A percentile compares a stretch with the other conserved stretches of the same genome.
Conservation (phyloP, 2,329 filamentous ascomycete species). For the Botrytis sinoallii region DNA sequence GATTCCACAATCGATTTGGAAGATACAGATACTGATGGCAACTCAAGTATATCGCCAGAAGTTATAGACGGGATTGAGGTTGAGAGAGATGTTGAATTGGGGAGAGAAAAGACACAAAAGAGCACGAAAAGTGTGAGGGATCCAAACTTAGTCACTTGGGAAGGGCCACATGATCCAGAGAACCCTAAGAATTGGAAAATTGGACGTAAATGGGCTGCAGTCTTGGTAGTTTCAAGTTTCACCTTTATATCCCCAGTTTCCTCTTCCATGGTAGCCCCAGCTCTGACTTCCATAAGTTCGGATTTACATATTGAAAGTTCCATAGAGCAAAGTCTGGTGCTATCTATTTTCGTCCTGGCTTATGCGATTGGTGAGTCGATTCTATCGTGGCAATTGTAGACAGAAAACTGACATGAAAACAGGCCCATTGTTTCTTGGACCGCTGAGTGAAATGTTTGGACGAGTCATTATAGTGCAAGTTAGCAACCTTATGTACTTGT, state of each 20-base stretch:
- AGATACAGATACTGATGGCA: slow-evolving; percentile 15
- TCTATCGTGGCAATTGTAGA: background rate
- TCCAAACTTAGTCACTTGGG: slow-evolving; percentile 33
- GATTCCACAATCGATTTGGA: slow-evolving; percentile 3
- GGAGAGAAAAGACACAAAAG: slow-evolving; percentile 22
- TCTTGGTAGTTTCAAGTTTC: slow-evolving; percentile 43
- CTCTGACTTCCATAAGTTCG: slow-evolving; percentile 48
- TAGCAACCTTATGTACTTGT: slow-evolving; percentile 50
- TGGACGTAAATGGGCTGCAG: slow-evolving; percentile 47
- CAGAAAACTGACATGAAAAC: slow-evolving; percentile 35
- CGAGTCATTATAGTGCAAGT: slow-evolving; percentile 43
- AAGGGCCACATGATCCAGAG: slow-evolving; percentile 29
- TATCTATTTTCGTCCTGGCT: slow-evolving; percentile 46
- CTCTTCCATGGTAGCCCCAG: slow-evolving; percentile 53
- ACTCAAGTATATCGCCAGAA: slow-evolving; percentile 25
- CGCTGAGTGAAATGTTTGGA: slow-evolving; percentile 52
- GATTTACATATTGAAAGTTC: slow-evolving; percentile 51
- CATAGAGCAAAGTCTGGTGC: slow-evolving; percentile 47
- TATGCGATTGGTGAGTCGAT: slow-evolving; percentile 32
- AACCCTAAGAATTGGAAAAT: slow-evolving; percentile 35
- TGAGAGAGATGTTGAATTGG: slow-evolving; percentile 32
- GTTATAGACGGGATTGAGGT: slow-evolving; percentile 30
- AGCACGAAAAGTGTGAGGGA: slow-evolving; percentile 28
- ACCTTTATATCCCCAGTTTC: slow-evolving; percentile 52
- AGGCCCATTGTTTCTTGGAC: slow-evolving; percentile 57